Conservation (phyloP, 164 flowering plant genomes). For the Liquidambar formosana region DNA sequence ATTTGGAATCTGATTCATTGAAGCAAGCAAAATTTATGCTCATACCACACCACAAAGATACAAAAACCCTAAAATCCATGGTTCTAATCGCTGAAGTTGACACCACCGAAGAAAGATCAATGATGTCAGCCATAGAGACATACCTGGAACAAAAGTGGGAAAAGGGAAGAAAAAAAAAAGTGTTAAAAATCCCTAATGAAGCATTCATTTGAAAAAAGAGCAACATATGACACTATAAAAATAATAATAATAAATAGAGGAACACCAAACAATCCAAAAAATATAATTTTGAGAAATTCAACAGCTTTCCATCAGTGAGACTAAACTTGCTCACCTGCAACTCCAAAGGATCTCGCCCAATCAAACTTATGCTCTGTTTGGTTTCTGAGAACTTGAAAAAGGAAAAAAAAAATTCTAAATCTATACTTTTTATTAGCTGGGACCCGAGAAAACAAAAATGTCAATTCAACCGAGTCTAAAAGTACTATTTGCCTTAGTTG, state of each 20-base stretch:
- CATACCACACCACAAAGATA: slow-evolving; percentile 60
- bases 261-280: not conserved
- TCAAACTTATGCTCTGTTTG: no score
- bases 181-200: not conserved
- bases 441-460: no score
- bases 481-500: no score
- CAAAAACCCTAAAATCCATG: slow-evolving; percentile 76
- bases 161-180: not conserved
- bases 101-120: slow-evolving; percentile 65
- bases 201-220: not conserved
- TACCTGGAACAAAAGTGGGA: slow-evolving; percentile 51
- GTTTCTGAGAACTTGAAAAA: no score
- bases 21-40: slow-evolving; percentile 41
- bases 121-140: slow-evolving; percentile 80
- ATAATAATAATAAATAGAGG: not conserved
- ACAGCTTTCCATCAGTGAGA: no score
- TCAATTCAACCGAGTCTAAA: no score
- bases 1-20: slow-evolving; percentile 18
- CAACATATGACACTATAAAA: not conserved
- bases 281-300: not conserved
- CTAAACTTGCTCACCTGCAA: no score
- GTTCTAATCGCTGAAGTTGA: slow-evolving; percentile 44
- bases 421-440: no score
- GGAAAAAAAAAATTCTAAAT: no score
- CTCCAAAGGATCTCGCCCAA: no score